phyloP scores from a whole-genome alignment of 345 rosid species.

The Eutrema japonicum region DNA sequence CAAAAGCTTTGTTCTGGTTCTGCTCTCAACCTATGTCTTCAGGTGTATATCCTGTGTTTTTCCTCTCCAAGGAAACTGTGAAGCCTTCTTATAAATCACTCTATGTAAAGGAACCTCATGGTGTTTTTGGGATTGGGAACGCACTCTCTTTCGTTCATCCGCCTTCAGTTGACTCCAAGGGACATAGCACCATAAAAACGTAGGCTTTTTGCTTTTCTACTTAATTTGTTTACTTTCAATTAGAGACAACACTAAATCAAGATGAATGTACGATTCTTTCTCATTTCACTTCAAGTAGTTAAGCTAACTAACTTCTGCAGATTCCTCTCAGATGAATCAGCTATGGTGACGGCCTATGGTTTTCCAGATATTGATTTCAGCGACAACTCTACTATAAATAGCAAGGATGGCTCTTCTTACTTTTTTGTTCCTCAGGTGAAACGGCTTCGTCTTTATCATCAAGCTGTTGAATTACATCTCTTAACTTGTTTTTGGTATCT shows the following conservation, averaged over 20 bases:
- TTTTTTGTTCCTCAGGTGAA: constrained; percentile 84
- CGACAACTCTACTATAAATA: constrained; percentile 52
- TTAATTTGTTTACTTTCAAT: constrained; percentile 4
- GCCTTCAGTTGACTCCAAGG: constrained; percentile 43
- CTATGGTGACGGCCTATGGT: constrained; percentile 65
- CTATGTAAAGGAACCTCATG: constrained; percentile 57
- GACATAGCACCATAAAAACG: constrained; percentile 54
- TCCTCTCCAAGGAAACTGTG: constrained; percentile 65
- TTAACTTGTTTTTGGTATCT: constrained; percentile 11
- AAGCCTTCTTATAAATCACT: constrained; percentile 58
- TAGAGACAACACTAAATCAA: not conserved
- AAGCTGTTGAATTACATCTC: not conserved
- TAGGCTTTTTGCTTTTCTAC: constrained; percentile 33
- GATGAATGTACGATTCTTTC: not conserved
- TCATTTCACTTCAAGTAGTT: constrained; percentile 29
- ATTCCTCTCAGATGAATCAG: constrained; percentile 71
- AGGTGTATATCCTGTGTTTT: constrained; percentile 73
- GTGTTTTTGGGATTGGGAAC: constrained; percentile 79
- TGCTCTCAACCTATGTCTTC: constrained; percentile 65
- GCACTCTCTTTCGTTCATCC: constrained; percentile 64
- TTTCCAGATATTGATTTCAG: constrained; percentile 63
- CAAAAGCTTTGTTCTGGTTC: constrained; percentile 88
- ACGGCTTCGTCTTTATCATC: constrained; percentile 24
- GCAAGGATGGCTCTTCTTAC: constrained; percentile 69
- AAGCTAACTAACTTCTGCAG: constrained; percentile 63